phyloP scores from a whole-genome alignment of 805 yeast genomes.

The Kodamaea nitidulidarum region DNA sequence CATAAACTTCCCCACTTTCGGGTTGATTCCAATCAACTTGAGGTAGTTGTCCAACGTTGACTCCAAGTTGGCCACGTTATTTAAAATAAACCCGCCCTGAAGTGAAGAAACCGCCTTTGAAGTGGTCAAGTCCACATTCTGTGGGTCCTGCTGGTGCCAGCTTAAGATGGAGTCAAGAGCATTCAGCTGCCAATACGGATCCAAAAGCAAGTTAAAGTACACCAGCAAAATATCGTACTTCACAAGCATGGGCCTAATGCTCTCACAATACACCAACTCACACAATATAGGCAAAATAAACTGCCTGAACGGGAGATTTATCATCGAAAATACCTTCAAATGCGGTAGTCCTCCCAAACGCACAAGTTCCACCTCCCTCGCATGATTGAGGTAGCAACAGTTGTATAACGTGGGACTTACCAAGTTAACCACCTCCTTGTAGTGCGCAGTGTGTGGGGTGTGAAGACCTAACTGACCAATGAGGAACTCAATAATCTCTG shows the following conservation, averaged over 20 bases:
- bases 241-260: slow-evolving; percentile 35
- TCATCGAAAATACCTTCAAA: slow-evolving; percentile 35
- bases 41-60: slow-evolving; percentile 39
- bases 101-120: slow-evolving; percentile 27
- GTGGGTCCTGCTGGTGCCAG: slow-evolving; percentile 34
- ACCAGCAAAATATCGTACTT: slow-evolving; percentile 35
- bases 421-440: slow-evolving; percentile 40
- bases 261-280: slow-evolving; percentile 46
- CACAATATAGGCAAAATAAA: slow-evolving; percentile 51
- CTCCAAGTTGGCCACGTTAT: slow-evolving; percentile 40
- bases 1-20: slow-evolving; percentile 21
- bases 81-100: slow-evolving; percentile 36
- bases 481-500: slow-evolving; percentile 44
- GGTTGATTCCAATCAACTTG: slow-evolving; percentile 26
- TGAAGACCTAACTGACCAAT: slow-evolving; percentile 27
- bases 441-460: slow-evolving; percentile 25
- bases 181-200: slow-evolving; percentile 56
- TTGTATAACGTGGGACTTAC: slow-evolving; percentile 49
- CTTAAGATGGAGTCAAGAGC: slow-evolving; percentile 47
- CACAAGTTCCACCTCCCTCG: slow-evolving; percentile 44
- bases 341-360: slow-evolving; percentile 45
- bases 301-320: slow-evolving; percentile 45
- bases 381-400: slow-evolving; percentile 46
- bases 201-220: slow-evolving; percentile 40
- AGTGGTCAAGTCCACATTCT: slow-evolving; percentile 19